Evolutionary conservation across 805 yeast genomes (phyloP).

Genomic region (Ogataea pilisensis): DNA sequence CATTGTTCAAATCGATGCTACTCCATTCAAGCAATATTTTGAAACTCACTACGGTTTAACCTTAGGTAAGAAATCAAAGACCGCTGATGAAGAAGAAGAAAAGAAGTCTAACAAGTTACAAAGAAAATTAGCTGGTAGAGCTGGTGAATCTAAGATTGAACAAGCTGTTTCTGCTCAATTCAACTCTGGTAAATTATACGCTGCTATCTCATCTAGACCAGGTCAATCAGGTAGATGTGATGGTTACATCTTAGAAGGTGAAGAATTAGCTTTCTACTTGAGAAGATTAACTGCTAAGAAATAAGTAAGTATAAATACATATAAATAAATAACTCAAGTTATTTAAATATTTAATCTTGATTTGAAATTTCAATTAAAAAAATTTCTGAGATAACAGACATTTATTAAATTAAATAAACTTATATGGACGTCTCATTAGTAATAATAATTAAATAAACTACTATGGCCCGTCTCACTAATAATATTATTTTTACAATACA

Average conservation of each 20-base stretch:
- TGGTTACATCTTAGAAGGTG: slow-evolving; percentile 99
- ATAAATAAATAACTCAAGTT: slow-evolving; percentile 14
- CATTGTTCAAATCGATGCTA: slow-evolving; percentile 98
- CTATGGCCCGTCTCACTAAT: no score
- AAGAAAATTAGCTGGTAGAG: slow-evolving; percentile 93
- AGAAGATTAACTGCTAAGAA: slow-evolving; percentile 99
- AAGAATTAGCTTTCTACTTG: slow-evolving; percentile 99
- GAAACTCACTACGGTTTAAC: slow-evolving; percentile 96
- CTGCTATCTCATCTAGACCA: slow-evolving; percentile 98
- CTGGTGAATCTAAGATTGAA: slow-evolving; percentile 80
- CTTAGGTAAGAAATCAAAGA: slow-evolving; percentile 73
- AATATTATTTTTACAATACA: no score
- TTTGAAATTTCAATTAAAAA: background rate
- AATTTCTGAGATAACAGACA: no score
- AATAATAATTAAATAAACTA: no score
- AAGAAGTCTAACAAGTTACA: slow-evolving; percentile 74
- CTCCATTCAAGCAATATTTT: slow-evolving; percentile 99
- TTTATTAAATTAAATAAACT: no score
- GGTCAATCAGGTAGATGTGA: slow-evolving; percentile 99
- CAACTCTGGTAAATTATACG: slow-evolving; percentile 98
- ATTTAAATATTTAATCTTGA: background rate
- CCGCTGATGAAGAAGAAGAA: slow-evolving; percentile 54
- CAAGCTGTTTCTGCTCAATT: slow-evolving; percentile 91
- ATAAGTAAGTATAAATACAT: slow-evolving; percentile 42
- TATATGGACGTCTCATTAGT: no score